Conservation (phyloP, 2,329 filamentous ascomycete genomes). For the Onygena corvina region DNA sequence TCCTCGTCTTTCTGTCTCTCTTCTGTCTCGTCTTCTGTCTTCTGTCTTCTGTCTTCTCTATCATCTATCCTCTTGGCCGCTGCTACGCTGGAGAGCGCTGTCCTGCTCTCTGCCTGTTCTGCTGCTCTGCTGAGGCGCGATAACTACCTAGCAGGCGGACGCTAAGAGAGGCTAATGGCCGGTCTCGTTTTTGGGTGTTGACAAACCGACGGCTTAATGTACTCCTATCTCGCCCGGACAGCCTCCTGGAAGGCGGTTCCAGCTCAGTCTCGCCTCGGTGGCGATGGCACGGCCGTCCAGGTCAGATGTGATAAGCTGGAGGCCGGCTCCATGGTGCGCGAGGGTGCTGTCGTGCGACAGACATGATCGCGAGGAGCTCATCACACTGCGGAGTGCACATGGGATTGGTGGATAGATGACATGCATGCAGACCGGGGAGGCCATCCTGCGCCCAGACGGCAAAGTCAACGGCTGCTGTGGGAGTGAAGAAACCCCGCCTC, state of each 20-base stretch:
- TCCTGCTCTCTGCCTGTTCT: no score
- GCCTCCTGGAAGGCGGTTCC: no score
- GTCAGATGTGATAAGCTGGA: no score
- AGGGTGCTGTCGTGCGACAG: not conserved
- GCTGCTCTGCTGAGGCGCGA: not conserved
- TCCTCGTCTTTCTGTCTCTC: not conserved
- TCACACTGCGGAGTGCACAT: not conserved
- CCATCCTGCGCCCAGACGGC: not conserved
- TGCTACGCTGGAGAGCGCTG: no score
- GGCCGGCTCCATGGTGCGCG: no score
- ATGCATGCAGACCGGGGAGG: not conserved
- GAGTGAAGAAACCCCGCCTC: not conserved
- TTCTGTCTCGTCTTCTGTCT: not conserved
- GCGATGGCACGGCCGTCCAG: no score
- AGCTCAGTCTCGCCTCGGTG: no score
- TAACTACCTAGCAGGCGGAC: not conserved
- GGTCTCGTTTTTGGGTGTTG: not conserved
- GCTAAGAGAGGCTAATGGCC: not conserved
- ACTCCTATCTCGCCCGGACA: no score
- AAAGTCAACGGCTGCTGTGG: not conserved
- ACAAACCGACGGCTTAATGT: not conserved
- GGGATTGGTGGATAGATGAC: not conserved
- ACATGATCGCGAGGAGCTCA: not conserved
- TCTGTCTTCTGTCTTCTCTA: not conserved
- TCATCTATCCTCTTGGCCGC: no score